Percentiles rank a stretch among this genome's conserved stretches.
These are phyloP conservation scores for Flaveria trinervia DNA, from an alignment of 129 eudicot genomes.

Conservation along the genomic window DNA sequence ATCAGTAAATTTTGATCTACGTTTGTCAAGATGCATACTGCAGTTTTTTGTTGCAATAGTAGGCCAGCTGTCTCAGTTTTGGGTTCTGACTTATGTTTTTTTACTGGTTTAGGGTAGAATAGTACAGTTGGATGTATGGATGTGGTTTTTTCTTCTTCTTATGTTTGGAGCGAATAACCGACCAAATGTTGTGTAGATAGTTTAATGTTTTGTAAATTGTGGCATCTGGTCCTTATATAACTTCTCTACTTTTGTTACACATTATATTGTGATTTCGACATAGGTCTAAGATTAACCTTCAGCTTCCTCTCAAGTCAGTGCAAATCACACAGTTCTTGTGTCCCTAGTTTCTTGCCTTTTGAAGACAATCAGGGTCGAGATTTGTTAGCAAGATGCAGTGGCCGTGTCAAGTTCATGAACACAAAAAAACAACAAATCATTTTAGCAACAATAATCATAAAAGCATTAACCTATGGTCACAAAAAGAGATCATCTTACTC, in stretches of 20 bases:
- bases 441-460: no score
- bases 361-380: no score
- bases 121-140: background rate
- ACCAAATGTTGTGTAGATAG: background rate
- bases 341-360: no score
- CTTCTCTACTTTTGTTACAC: background rate
- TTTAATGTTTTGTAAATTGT: background rate
- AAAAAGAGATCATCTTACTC: no score
- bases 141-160: background rate
- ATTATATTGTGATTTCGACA: no score
- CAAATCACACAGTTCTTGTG: no score
- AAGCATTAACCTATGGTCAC: no score
- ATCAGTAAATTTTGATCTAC: background rate
- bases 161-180: background rate
- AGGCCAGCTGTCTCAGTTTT: background rate
- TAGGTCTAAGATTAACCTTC: no score
- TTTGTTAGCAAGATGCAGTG: no score
- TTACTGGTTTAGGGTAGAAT: background rate
- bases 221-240: background rate
- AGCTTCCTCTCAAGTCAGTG: no score
- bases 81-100: constrained; percentile 4
- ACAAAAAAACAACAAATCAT: no score
- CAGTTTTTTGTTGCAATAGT: background rate
- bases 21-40: background rate
- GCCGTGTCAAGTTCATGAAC: no score